Conservation (phyloP, 75 land plant species). For the Ceratopteris richardii region DNA sequence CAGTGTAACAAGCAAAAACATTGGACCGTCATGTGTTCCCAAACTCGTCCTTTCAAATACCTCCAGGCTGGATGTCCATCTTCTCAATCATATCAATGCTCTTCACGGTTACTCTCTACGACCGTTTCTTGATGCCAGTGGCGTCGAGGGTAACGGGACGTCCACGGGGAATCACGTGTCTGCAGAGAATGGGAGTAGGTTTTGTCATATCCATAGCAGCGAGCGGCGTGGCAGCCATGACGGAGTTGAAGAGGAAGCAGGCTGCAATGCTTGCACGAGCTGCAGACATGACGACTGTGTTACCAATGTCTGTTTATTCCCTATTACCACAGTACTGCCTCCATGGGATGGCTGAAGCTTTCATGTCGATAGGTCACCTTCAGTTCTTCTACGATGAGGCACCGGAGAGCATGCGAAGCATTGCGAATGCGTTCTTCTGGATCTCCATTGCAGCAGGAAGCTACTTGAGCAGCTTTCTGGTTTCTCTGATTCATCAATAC, state of each 20-base stretch:
- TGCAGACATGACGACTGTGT: too few relatives aligned
- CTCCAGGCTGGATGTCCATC: conserved; percentile 41
- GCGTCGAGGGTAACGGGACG: conserved; percentile 28
- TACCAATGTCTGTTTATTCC: too few relatives aligned
- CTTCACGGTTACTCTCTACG: conserved; percentile 37
- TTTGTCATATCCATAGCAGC: too few relatives aligned
- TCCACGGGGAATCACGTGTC: conserved; percentile 24
- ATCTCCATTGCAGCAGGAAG: conserved; percentile 8
- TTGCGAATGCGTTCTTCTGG: conserved; percentile 7
- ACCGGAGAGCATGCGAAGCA: conserved; percentile 24
- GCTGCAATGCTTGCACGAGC: too few relatives aligned
- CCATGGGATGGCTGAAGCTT: conserved; percentile 17
- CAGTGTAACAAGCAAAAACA: conserved; percentile 53
- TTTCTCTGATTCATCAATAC: conserved; percentile 9
- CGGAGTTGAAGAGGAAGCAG: too few relatives aligned
- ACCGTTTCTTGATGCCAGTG: conserved; percentile 37
- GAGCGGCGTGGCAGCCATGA: too few relatives aligned
- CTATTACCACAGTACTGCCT: background rate
- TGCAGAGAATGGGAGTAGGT: too few relatives aligned
- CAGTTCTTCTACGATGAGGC: conserved; percentile 31
- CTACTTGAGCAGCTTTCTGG: conserved; percentile 2
- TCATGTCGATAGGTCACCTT: conserved; percentile 6
- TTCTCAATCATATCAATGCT: conserved; percentile 44
- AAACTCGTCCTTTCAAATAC: conserved; percentile 33
- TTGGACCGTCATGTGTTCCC: conserved; percentile 22